These are phyloP conservation scores for Geotrichum cucujoidarum DNA, from an alignment of 1,139 yeast genomes.

Conservation along the genomic window DNA sequence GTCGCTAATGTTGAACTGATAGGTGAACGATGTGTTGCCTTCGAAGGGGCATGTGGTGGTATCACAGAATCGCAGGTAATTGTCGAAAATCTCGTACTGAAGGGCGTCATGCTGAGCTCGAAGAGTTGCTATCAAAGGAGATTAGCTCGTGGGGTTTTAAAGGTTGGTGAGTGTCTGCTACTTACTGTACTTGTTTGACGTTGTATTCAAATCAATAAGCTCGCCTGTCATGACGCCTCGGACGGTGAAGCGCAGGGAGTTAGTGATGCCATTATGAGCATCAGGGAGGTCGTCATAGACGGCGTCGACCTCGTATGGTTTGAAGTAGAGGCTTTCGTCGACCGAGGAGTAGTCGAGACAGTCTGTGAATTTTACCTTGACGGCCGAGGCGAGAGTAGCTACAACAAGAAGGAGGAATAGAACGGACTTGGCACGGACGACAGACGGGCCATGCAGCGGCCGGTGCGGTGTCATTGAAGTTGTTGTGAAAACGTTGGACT, in stretches of 20 bases:
- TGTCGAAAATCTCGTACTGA: constrained; percentile 22
- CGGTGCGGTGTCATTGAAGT: not conserved
- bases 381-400: not conserved
- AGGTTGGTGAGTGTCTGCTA: not conserved
- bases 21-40: constrained; percentile 25
- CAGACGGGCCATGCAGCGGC: not conserved
- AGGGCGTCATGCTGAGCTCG: constrained; percentile 26
- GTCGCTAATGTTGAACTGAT: constrained; percentile 25
- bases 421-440: not conserved
- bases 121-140: constrained; percentile 24
- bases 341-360: constrained; percentile 19
- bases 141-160: not conserved
- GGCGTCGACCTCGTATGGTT: constrained; percentile 13
- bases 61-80: constrained; percentile 32
- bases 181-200: constrained; percentile 26
- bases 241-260: constrained; percentile 22
- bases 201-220: constrained; percentile 27
- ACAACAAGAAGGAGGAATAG: not conserved
- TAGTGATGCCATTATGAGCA: constrained; percentile 14
- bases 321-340: constrained; percentile 8
- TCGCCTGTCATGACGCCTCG: constrained; percentile 27
- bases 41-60: constrained; percentile 32
- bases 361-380: constrained; percentile 18
- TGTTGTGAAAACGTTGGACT: too few species aligned
- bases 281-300: constrained; percentile 5